Conservation (phyloP, 225 moss, liverwort and hornwort genomes). For the Pleurozium schreberi region DNA sequence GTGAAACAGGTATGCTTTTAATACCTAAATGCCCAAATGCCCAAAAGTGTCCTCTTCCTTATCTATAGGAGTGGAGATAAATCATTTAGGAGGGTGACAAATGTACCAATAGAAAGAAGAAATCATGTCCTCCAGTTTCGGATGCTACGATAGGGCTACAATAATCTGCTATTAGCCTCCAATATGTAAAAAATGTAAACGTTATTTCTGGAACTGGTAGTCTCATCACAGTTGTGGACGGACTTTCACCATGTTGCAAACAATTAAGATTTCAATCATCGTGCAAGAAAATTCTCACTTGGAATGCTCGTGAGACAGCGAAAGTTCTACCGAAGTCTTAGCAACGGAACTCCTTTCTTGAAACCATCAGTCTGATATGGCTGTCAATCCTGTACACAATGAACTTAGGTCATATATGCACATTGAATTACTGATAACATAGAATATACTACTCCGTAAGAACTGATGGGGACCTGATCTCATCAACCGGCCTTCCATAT, state of each 20-base stretch:
- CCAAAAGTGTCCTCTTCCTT: neutral
- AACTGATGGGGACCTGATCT: neutral
- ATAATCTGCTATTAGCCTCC: neutral
- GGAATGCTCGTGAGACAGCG: neutral
- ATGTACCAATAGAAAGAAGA: neutral
- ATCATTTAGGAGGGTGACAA: neutral
- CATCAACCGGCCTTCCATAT: neutral
- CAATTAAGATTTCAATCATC: neutral
- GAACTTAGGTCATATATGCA: neutral
- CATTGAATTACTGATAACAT: neutral
- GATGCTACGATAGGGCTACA: neutral
- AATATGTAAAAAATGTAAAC: neutral
- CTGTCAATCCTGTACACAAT: neutral
- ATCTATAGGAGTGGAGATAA: neutral
- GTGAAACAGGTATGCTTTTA: neutral
- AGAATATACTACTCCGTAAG: neutral
- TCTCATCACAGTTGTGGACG: neutral
- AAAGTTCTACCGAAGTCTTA: neutral
- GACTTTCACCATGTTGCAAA: neutral
- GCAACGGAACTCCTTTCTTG: neutral
- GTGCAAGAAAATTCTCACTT: neutral
- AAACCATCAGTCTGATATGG: neutral
- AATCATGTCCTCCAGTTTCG: neutral
- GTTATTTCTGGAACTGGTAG: neutral
- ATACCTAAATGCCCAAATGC: neutral